Evolutionary conservation across 345 rosid species (phyloP).

Genomic region (Mallotus nudiflorus): DNA sequence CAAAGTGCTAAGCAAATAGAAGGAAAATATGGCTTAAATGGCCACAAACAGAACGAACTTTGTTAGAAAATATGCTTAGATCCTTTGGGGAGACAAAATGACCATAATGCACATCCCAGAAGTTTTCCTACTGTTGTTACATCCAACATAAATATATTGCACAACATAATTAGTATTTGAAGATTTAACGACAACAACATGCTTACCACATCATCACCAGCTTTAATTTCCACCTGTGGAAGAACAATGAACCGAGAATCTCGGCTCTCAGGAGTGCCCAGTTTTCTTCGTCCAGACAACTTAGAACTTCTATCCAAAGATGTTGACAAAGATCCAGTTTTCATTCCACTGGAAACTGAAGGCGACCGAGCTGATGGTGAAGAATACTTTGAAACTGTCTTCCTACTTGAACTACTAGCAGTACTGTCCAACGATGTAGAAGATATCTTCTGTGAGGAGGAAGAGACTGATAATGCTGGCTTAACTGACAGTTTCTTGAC

Average conservation of each 20-base stretch:
- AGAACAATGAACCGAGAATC: constrained; percentile 82
- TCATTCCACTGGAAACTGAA: constrained; percentile 64
- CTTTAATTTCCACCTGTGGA: constrained; percentile 92
- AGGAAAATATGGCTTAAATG: constrained; percentile 1
- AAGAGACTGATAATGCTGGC: constrained; percentile 47
- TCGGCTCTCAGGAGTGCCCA: constrained; percentile 63
- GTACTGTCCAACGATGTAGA: constrained; percentile 66
- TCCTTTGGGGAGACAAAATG: not conserved
- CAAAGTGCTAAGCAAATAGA: not conserved
- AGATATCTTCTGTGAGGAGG: constrained; percentile 55
- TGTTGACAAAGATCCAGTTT: constrained; percentile 58
- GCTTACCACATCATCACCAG: constrained; percentile 92
- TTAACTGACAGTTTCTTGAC: constrained; percentile 47
- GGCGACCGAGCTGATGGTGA: constrained; percentile 69
- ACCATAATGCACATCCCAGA: not conserved
- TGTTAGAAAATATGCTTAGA: not conserved
- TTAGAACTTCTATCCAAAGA: constrained; percentile 65
- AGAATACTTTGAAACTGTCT: constrained; percentile 55
- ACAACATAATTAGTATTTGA: not conserved
- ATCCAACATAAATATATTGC: constrained; percentile 1
- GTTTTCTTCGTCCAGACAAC: constrained; percentile 64
- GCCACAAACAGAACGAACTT: constrained; percentile 3
- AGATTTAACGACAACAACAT: constrained; percentile 8
- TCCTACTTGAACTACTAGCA: constrained; percentile 56
- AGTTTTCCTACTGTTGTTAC: not conserved